phyloP scores from a whole-genome alignment of 1,139 yeast genomes.

The Pichia sp. region DNA sequence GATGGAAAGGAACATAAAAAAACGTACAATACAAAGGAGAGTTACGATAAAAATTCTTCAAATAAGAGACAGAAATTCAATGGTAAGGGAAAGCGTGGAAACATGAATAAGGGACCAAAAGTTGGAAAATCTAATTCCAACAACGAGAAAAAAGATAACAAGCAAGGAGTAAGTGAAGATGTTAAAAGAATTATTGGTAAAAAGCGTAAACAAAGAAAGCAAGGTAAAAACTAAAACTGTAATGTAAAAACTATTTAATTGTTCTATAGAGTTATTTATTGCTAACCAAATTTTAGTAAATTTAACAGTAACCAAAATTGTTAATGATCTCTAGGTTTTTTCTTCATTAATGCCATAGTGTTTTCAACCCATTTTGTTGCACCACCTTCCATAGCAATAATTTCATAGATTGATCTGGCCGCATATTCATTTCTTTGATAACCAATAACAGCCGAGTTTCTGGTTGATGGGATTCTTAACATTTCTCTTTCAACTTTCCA shows the following conservation, averaged over 20 bases:
- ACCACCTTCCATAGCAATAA: conserved; percentile 72
- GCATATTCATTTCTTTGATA: conserved; percentile 33
- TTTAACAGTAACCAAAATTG: too few species aligned
- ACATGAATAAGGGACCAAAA: conserved; percentile 38
- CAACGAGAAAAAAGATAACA: conserved; percentile 24
- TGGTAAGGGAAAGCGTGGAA: conserved; percentile 36
- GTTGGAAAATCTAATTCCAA: conserved; percentile 24
- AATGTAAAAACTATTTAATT: background rate
- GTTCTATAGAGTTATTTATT: background rate
- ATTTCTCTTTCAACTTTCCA: conserved; percentile 85
- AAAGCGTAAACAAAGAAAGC: conserved; percentile 64
- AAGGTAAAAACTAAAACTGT: conserved; percentile 13
- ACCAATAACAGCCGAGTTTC: conserved; percentile 88
- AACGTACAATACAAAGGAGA: conserved; percentile 13
- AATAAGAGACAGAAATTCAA: conserved; percentile 8
- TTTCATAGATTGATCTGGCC: conserved; percentile 45
- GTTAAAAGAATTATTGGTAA: conserved; percentile 58
- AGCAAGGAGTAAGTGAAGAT: conserved; percentile 32
- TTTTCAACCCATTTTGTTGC: conserved; percentile 88
- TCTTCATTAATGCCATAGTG: conserved; percentile 59
- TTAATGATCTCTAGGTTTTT: conserved; percentile 41
- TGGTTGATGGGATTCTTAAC: conserved; percentile 88
- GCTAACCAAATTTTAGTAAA: background rate
- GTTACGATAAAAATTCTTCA: conserved; percentile 18
- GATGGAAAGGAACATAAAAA: conserved; percentile 13